These are phyloP conservation scores for Priceomyces medius DNA, from an alignment of 805 yeast genomes.

Conservation along the genomic window DNA sequence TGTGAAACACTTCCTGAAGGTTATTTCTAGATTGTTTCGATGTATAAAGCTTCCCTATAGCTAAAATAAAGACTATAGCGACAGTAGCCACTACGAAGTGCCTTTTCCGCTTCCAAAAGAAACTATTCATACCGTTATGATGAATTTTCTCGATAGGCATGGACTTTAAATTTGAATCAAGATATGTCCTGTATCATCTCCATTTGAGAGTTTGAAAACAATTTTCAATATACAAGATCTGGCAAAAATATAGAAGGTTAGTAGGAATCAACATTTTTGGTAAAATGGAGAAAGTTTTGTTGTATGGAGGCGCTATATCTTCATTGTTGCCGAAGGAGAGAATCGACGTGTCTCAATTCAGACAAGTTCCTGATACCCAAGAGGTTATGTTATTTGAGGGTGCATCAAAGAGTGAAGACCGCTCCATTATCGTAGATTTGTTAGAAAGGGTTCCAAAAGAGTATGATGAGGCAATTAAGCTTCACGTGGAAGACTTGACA, in stretches of 20 bases:
- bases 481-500: constrained; percentile 59
- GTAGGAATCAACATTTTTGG: no score
- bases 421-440: constrained; percentile 63
- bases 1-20: constrained; percentile 38
- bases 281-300: constrained; percentile 6
- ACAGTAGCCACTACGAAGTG: constrained; percentile 26
- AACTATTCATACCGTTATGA: constrained; percentile 13
- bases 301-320: constrained; percentile 84
- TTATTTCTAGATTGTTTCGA: constrained; percentile 29
- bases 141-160: neutral
- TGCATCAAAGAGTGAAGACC: constrained; percentile 36
- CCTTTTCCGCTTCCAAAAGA: constrained; percentile 21
- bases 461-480: constrained; percentile 44
- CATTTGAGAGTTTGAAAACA: no score
- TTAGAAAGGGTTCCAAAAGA: constrained; percentile 47
- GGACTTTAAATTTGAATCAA: no score
- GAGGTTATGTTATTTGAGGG: constrained; percentile 71
- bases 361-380: constrained; percentile 92
- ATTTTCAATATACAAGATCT: no score
- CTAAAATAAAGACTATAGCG: constrained; percentile 23
- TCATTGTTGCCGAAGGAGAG: constrained; percentile 53
- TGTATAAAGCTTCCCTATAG: constrained; percentile 25
- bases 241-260: no score
- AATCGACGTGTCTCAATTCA: constrained; percentile 71
- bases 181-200: no score